Base-by-base conservation (phyloP, 2,329 filamentous ascomycete species). In the Cryphonectria naterciae region DNA sequence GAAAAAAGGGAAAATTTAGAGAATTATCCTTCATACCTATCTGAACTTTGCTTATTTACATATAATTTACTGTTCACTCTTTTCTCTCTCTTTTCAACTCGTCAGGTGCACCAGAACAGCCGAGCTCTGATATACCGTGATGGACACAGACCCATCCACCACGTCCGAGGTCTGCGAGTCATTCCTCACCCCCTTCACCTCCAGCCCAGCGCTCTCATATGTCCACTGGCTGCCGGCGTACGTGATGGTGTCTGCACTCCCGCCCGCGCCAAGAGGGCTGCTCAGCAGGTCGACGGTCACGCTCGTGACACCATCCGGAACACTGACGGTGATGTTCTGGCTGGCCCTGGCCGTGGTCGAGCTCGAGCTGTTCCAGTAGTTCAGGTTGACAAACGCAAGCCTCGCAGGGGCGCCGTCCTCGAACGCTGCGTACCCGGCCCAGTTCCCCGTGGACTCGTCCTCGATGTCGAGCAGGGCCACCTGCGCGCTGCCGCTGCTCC, bases 211-310 rank as follows among this genome's bases (percentile, higher is more conserved):
- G 69, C 78, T 80, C 62, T 76, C 75, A 65, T 77, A 80, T 8
- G 79, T 80, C 80, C 80, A 82, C 71, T 81, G 79, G 67, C 80
- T 81, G 5, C 79, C 80, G 1, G 75, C 80, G 52, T 82, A 81
- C 10, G 80, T 81, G 64, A 81, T 80, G 4, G 73, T 76, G 67
- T 76, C 74, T 1, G 78, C 79, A 1, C 72, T 75, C 0, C 78
- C 79, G 11, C 79, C 78, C 1, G 80, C 80, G 1, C 80, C 80
- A 39, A 75, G 60, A 4, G 79, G 79, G 61, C 79, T 80, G 64
- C 73, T 78, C 35, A 81, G 72, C 56, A 77, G 75, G 54, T 77
- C 76, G 5, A 81, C 77, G 32, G 63, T 76, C 2, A 79, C 76
- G 28, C 68, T 71, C 11, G 54, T 64, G 49, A 73, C 65, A 22